Evolutionary conservation across 164 flowering plant genomes (phyloP).

Genomic region (Vitis cinerea): DNA sequence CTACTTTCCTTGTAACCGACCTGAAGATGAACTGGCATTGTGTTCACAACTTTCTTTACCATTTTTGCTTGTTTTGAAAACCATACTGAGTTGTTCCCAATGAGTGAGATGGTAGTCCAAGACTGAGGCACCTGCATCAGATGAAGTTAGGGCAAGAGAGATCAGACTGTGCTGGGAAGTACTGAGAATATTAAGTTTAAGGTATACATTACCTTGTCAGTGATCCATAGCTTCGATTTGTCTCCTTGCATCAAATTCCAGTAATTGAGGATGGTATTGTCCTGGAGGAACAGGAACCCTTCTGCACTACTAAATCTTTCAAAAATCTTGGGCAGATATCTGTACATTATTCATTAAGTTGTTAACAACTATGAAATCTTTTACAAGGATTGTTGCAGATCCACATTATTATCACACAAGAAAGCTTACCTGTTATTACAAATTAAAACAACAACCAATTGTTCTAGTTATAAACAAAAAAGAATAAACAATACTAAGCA

Average conservation of each 20-base stretch:
- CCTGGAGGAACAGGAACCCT: not conserved
- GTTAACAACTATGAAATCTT: not conserved
- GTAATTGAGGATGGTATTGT: slow-evolving; percentile 1
- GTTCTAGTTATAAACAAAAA: too few species aligned
- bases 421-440: too few species aligned
- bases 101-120: slow-evolving; percentile 2
- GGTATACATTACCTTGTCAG: not conserved
- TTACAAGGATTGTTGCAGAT: not conserved
- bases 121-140: not conserved
- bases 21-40: not conserved
- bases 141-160: not conserved
- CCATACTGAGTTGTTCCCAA: not conserved
- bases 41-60: not conserved
- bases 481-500: too few species aligned
- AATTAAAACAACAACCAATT: too few species aligned
- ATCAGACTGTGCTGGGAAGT: not conserved
- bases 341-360: not conserved
- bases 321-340: not conserved
- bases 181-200: not conserved
- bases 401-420: not conserved
- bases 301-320: not conserved
- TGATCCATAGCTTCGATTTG: not conserved
- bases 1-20: not conserved
- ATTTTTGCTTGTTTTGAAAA: not conserved
- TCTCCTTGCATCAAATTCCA: slow-evolving; percentile 1